Evolutionary conservation across 2,329 filamentous ascomycete genomes (phyloP), one percentile per base, ranked within the genome.

Genomic region (Pleurostoma richardsiae): DNA sequence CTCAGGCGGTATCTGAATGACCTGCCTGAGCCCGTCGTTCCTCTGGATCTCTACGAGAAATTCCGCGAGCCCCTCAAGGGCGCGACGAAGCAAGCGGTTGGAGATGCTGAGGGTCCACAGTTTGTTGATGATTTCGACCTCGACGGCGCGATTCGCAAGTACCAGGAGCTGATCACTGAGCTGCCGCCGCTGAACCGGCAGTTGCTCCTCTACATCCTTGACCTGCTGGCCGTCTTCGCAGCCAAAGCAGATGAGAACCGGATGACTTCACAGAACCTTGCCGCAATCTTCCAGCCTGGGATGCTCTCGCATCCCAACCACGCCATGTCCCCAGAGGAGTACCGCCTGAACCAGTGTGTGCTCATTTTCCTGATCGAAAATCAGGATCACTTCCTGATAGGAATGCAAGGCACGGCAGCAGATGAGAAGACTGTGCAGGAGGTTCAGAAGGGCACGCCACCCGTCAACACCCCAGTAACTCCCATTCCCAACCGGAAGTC

Each of bases 341-440:
- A 99, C 64, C 85, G 90, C 30, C 74, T 99, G 5, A 97, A 95
- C 62, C 94, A 99, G 74, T 92, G 94, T 59, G 92, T 99, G 26
- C 79, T 99, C 53, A 96, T 99, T 43, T 99, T 99, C 66, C 72
- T 99, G 56, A 99, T 99, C 55, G 91, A 97, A 62, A 96, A 99
- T 59, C 94, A 99, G 65, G 94, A 99, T 60, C 89, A 96, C 66
- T 99, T 99, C 74, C 73, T 99, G 54, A 95, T 99, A 54, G 94
- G 94, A 46, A 99, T 99, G 94, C 89, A 90, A 62, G 94, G 94
- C 40, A 96, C 91, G n/a, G 91, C 83, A n/a, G 88, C 91, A n/a
- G 91, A 96, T 61, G 89, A 95, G 61, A 84, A 79, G 61, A 85
- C 80, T 1, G 77, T 79, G 55, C 72, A 79, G 56, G 77, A 80